Conservation (phyloP, 2,329 filamentous ascomycete species). For the Botryosphaeria dothidea region DNA sequence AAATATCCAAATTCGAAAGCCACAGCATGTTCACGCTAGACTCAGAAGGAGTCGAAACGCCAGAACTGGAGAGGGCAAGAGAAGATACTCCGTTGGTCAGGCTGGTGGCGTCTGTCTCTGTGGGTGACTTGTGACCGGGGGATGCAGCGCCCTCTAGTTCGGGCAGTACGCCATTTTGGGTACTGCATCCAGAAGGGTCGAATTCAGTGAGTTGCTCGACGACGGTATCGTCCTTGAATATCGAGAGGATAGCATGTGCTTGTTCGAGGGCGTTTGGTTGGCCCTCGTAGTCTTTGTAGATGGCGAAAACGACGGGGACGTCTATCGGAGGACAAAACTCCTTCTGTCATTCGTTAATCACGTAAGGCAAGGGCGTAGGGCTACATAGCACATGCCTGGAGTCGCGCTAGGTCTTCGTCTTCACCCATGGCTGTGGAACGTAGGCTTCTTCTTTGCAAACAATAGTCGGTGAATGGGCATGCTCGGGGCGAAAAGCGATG, state of each 20-base stretch:
- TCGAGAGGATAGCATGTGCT: slow-evolving; percentile 63
- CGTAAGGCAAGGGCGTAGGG: background rate
- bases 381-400: background rate
- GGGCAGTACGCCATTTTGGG: slow-evolving; percentile 30
- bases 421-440: slow-evolving; percentile 14
- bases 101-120: slow-evolving; percentile 53
- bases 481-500: background rate
- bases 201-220: slow-evolving; percentile 74
- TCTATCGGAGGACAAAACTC: slow-evolving; percentile 76
- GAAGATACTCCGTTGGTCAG: slow-evolving; percentile 49
- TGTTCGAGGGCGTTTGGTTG: slow-evolving; percentile 50
- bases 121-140: slow-evolving; percentile 34
- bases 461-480: background rate
- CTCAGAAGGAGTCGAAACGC: background rate
- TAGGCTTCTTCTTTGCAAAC: background rate
- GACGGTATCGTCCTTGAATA: slow-evolving; percentile 63
- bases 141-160: slow-evolving; percentile 16
- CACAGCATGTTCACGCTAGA: slow-evolving; percentile 25
- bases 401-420: background rate
- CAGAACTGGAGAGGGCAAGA: slow-evolving; percentile 30
- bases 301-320: slow-evolving; percentile 73
- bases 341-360: slow-evolving; percentile 49
- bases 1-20: slow-evolving; percentile 37
- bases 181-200: slow-evolving; percentile 72
- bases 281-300: slow-evolving; percentile 73